Evolutionary conservation across 2,329 filamentous ascomycete species (phyloP), one percentile per base, ranked within the genome.

Genomic region (Huntiella savannae): DNA sequence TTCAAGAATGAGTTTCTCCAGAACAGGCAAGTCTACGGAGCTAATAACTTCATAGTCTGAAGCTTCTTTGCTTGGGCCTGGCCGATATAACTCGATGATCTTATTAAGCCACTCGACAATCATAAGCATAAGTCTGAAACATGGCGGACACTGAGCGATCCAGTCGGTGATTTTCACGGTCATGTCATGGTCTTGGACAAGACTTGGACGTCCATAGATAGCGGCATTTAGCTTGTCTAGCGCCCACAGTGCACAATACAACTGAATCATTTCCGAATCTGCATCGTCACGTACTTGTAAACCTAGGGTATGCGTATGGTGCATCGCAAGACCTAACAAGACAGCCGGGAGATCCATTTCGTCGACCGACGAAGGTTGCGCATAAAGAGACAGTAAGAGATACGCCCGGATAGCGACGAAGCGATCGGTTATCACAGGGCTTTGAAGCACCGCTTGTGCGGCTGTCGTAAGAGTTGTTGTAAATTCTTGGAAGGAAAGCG

Each of bases 241-340:
- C 0, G 73, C 73, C 73, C 73, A 78, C 0, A 75, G 60, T 5
- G 68, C 71, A 53, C 71, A 77, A 39, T 75, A 74, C 2, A 77
- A 53, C 2, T 62, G 65, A 45, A 69, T 66, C 2, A 66, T 58
- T 19, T 66, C 63, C 37, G 65, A 60, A 7, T 59, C 61, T 42
- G 64, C 57, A 45, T 64, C 61, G 3, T 60, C 59, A 0, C 64
- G 51, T 0, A 77, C 61, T 46, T 78, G 74, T 13, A 76, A 54
- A 1, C 73, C 60, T 0, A 76, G 58, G 0, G 71, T 75, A 36
- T 75, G 68, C 35, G 69, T 64, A 47, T 77, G 70, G 45, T 76
- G 71, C 6, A 74, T 63, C 1, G 73, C 73, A 13, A 67, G 63
- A 5, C 63, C 65, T 22, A 67, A 69, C 2, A 75, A 56, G 22